phyloP scores from a whole-genome alignment of 768 basidiomycete genomes.

The Amanita phalloides region DNA sequence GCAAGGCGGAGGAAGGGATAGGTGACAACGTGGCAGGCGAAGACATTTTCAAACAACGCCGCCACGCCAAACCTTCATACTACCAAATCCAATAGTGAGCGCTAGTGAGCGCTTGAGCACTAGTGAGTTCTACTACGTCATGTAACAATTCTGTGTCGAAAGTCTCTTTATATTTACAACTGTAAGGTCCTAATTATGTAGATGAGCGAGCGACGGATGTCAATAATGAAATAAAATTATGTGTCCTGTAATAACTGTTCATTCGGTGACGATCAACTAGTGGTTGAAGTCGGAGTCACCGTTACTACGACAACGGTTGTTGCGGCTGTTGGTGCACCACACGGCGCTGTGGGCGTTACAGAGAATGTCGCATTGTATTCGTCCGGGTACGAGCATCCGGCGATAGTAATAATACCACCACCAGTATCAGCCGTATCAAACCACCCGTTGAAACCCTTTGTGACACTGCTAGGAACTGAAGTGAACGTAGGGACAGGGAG shows the following conservation, averaged over 20 bases:
- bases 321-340: constrained; percentile 3
- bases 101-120: too few relatives aligned
- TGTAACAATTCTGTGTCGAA: not conserved
- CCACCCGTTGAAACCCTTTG: constrained; percentile 36
- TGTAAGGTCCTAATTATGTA: not conserved
- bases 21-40: not conserved
- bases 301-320: not conserved
- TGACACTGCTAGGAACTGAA: constrained; percentile 21
- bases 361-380: constrained; percentile 15
- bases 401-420: constrained; percentile 24
- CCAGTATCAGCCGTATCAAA: constrained; percentile 27
- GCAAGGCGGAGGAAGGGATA: constrained; percentile 9
- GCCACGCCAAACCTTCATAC: not conserved
- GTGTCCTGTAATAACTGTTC: not conserved
- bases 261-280: not conserved
- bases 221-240: not conserved
- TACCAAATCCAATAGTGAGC: too few relatives aligned
- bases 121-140: not conserved
- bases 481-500: constrained; percentile 24
- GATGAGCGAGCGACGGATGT: not conserved
- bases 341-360: constrained; percentile 15
- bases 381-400: constrained; percentile 38
- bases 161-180: not conserved
- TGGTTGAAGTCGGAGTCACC: not conserved
- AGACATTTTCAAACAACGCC: not conserved